Percentiles rank a stretch among this genome's conserved stretches.
Evolutionary conservation across 202 grass and related monocot genomes (phyloP).

Genomic region (Setaria italica): DNA sequence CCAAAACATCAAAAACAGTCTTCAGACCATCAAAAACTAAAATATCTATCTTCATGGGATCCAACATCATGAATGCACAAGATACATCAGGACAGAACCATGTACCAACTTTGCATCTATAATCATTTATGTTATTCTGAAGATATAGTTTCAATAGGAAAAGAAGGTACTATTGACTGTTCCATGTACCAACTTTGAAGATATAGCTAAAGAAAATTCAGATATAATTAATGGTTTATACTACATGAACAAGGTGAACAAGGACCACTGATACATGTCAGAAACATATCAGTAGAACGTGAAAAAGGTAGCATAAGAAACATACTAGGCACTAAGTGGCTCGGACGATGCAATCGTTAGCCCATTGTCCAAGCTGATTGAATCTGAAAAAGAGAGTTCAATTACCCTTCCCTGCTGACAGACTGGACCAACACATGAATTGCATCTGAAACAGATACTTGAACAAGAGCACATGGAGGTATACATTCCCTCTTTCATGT

Average conservation of each 20-base stretch:
- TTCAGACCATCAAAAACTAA: not conserved
- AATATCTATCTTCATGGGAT: conserved; percentile 20
- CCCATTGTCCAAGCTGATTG: conserved; percentile 64
- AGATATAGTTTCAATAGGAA: not conserved
- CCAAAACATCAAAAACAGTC: conserved; percentile 21
- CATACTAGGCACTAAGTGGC: too few species aligned
- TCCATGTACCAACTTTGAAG: too few species aligned
- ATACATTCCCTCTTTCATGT: too few species aligned
- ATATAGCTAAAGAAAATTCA: too few species aligned
- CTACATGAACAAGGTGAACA: too few species aligned
- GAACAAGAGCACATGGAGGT: too few species aligned
- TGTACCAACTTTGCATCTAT: conserved; percentile 24
- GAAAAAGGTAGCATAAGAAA: too few species aligned
- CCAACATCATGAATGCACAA: conserved; percentile 13
- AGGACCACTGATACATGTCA: too few species aligned
- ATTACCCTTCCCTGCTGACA: too few species aligned
- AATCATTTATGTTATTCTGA: too few species aligned
- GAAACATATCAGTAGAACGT: too few species aligned
- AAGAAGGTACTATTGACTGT: not conserved
- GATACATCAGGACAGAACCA: conserved; percentile 27
- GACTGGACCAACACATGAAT: not conserved
- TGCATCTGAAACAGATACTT: not conserved
- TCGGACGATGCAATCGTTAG: not conserved
- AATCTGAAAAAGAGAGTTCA: conserved; percentile 48
- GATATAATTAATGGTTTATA: too few species aligned